These are phyloP conservation scores for Peterozyma toletana DNA, from an alignment of 805 yeast genomes.

Conservation along the genomic window DNA sequence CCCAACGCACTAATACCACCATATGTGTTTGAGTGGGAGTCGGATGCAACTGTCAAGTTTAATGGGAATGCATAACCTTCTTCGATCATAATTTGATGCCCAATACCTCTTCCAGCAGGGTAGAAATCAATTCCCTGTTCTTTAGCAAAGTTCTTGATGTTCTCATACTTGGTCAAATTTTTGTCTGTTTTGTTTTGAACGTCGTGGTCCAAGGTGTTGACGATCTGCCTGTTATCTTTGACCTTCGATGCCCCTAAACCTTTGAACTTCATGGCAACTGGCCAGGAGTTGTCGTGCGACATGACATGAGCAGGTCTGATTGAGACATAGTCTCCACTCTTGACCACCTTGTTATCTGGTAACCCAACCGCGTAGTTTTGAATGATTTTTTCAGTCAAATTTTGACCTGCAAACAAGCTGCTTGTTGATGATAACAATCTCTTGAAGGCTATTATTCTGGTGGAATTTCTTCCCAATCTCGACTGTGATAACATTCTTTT, in stretches of 20 bases:
- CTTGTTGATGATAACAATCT: slow-evolving; percentile 5
- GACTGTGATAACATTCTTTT: not conserved
- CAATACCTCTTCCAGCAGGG: slow-evolving; percentile 99
- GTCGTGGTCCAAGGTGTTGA: slow-evolving; percentile 95
- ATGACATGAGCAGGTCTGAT: slow-evolving; percentile 95
- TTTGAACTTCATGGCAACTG: slow-evolving; percentile 94
- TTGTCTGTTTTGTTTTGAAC: slow-evolving; percentile 90
- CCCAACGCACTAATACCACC: slow-evolving; percentile 97
- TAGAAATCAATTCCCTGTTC: slow-evolving; percentile 93
- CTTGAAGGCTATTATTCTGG: not conserved
- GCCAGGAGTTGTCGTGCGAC: slow-evolving; percentile 99
- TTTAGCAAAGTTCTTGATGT: slow-evolving; percentile 84
- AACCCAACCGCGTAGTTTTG: slow-evolving; percentile 88
- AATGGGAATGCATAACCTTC: slow-evolving; percentile 98
- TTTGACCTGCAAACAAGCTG: slow-evolving; percentile 48
- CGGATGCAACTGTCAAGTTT: slow-evolving; percentile 91
- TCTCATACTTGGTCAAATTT: slow-evolving; percentile 79
- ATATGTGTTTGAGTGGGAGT: slow-evolving; percentile 95
- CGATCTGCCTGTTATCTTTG: slow-evolving; percentile 83
- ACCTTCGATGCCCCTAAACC: slow-evolving; percentile 87
- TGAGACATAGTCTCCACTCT: slow-evolving; percentile 90
- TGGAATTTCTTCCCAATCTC: no score
- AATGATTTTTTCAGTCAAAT: slow-evolving; percentile 91
- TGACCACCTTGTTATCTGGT: slow-evolving; percentile 68
- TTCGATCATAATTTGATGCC: slow-evolving; percentile 98